A percentile compares a stretch with the other conserved stretches of the same genome.
These are phyloP conservation scores for Medicago truncatula DNA, from an alignment of 306 rosid genomes.

Conservation along the genomic window DNA sequence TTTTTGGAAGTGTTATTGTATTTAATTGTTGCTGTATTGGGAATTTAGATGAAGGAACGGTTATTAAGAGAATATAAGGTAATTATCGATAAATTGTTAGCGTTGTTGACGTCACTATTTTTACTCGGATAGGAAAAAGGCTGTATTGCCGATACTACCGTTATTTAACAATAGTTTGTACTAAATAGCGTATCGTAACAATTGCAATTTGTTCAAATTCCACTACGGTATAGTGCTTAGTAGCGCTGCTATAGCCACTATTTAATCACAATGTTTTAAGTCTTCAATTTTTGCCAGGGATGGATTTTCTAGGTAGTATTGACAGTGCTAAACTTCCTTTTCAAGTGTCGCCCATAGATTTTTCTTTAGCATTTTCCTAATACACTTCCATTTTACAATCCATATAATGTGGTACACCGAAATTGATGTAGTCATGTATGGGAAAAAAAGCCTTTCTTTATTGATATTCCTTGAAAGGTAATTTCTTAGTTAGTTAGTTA, in stretches of 20 bases:
- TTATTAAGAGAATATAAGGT: slow-evolving; percentile 7
- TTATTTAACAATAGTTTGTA: too few relatives aligned
- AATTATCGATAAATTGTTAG: background rate
- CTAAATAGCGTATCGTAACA: too few relatives aligned
- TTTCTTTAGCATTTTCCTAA: background rate
- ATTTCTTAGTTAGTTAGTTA: slow-evolving; percentile 8
- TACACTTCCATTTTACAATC: slow-evolving; percentile 1
- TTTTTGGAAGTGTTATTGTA: background rate
- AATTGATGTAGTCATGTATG: background rate
- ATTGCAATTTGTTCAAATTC: too few relatives aligned
- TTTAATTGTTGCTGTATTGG: slow-evolving; percentile 21
- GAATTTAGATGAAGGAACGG: background rate
- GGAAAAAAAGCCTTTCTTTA: background rate
- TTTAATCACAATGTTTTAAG: background rate
- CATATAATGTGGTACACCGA: background rate
- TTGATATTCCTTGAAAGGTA: background rate
- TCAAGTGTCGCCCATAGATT: background rate
- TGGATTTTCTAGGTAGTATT: background rate
- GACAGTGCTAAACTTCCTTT: background rate
- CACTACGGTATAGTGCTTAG: too few relatives aligned
- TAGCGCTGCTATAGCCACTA: too few relatives aligned
- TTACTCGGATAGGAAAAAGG: slow-evolving; percentile 15
- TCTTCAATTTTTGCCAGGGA: background rate
- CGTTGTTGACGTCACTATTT: background rate
- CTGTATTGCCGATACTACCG: background rate